Base-by-base conservation (phyloP, 345 rosid species). In the Populus deltoides region DNA sequence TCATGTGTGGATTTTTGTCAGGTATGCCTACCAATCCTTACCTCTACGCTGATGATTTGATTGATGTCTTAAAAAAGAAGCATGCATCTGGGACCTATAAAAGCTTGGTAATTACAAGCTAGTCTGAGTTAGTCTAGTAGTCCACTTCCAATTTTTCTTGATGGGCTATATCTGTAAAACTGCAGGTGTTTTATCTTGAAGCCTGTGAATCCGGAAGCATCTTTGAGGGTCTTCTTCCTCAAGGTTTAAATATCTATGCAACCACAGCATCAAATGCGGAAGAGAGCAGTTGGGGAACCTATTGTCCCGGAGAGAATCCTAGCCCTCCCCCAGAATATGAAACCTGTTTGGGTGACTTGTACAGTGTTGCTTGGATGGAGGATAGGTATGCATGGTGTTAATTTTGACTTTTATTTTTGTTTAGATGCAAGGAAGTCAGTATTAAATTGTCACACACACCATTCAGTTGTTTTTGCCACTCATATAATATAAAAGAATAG, bases 171-270 rank as follows among this genome's bases (percentile, higher is more conserved):
- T 74, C 49, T n/a, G 69, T 55, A 62, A 82, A 81, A 77, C 35
- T 86, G 81, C 76, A 97, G 99, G 97, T 94, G 73, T 97, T 97
- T 83, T 97, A 97, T 85, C 97, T 97, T 4, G 99, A 97, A 90
- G 98, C 99, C 79, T 97, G 99, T 86, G 99, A 97, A 77, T 94
- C 98, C 59, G 98, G 98, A 81, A 97, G 99, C 83, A 91, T 97
- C 79, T 97, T 97, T 77, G 98, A 94, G 89, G 98, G 98, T 78
- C 88, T 97, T 90, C 99, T 97, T 86, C 91, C 92, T 1, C 89
- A 92, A 81, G 94, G 89, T 82, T 83, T 97, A 74, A 94, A 94
- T 82, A 97, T 94, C 70, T 97, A 94, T 81, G 98, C 95, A 78
- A 94, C 98, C 79, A 97, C 98, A 70, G 97, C 99, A 4, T 35